Evolutionary conservation across 2,329 filamentous ascomycete species (phyloP), one percentile per base, ranked within the genome.

Genomic region (Epichloe typhina): DNA sequence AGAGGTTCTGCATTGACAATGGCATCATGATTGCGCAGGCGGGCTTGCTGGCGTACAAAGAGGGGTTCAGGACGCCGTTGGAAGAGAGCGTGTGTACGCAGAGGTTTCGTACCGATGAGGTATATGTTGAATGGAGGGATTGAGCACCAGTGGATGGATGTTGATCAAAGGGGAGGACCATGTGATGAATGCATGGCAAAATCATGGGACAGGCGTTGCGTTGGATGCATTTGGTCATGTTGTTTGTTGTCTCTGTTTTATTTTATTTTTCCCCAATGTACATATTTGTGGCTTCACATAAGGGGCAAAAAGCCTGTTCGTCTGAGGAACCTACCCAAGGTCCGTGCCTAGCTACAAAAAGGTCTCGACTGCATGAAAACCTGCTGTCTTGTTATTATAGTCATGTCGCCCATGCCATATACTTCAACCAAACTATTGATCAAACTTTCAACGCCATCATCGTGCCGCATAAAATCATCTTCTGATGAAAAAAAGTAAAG

Each of bases 11-110:
- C 66, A 98, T 98, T 59, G 93, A 98, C 68, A 98, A 98, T 61
- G 93, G 93, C 46, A 97, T 98, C 64, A 98, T 98, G 93, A 98
- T 98, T 71, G 93, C 93, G 1, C 91, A 98, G 66, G 93, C 93
- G 2, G 93, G 93, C 2, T 69, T 98, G 59, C 66, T 96, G 61
- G 90, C 90, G 1, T 93, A 86, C 64, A 75, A 83, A 66, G 90
- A 82, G 15, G 91, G 91, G 1, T 89, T 88, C 62, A 75, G 70
- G 53, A 96, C 89, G 1, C 70, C 77, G 7, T 65, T 97, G 45
- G 82, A 84, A 55, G 86, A 96, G 43, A 91, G 85, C 58, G 88
- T 85, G 12, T 95, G 85, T 66, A 91, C 86, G 13, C 87, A 91
- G 65, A 74, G 87, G 50, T 91, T 89, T 64, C 80, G 86, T 60